phyloP scores from a whole-genome alignment of 805 yeast genomes.

The Hanseniaspora hatyaiensis region DNA sequence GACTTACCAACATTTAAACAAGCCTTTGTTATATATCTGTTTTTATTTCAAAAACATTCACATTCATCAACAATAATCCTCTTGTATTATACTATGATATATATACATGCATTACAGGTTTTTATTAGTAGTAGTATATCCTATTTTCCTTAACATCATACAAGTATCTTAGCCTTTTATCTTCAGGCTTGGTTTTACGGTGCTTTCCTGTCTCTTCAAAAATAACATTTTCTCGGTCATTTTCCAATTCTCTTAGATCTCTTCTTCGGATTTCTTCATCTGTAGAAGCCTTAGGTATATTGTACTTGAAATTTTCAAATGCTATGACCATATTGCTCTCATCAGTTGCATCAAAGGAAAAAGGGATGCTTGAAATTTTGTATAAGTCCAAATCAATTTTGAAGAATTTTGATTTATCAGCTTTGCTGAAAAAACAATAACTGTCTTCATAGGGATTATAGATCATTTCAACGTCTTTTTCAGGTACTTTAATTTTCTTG shows the following conservation, averaged over 20 bases:
- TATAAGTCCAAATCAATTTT: slow-evolving; percentile 5
- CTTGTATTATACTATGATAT: no score
- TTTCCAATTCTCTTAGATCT: slow-evolving; percentile 13
- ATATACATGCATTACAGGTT: no score
- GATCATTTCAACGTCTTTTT: neutral
- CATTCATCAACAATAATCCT: no score
- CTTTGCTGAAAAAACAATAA: neutral
- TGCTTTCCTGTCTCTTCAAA: neutral
- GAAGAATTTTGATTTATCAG: neutral
- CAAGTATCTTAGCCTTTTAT: neutral
- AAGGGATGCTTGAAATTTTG: neutral
- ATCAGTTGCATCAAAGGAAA: neutral
- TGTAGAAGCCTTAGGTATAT: slow-evolving; percentile 11
- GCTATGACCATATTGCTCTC: neutral
- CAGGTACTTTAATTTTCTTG: slow-evolving; percentile 30
- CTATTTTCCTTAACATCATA: slow-evolving; percentile 3
- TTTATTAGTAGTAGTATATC: slow-evolving; percentile 8
- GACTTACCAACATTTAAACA: no score
- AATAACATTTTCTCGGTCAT: neutral
- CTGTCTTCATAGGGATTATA: slow-evolving; percentile 7
- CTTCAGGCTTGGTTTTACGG: no score
- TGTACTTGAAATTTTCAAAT: slow-evolving; percentile 11
- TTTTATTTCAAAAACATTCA: no score
- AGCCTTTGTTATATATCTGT: no score
- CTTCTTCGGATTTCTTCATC: slow-evolving; percentile 14